These are phyloP conservation scores for Penicillium sp. DNA, from an alignment of 2,329 filamentous ascomycete species.

Conservation along the genomic window DNA sequence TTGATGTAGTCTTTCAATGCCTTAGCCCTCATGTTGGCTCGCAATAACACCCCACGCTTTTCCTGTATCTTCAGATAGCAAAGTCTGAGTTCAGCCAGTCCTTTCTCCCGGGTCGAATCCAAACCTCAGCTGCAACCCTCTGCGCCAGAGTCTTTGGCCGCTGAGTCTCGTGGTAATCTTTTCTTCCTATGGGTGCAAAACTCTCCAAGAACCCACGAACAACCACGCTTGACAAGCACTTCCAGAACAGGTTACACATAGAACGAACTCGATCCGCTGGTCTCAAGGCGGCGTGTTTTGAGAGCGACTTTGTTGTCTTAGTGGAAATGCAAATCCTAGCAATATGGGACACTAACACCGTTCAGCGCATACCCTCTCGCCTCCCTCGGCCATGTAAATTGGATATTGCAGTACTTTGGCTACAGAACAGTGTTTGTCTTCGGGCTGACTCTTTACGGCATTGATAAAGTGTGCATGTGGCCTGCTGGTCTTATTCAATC, in stretches of 20 bases:
- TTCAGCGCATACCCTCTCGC: constrained; percentile 53
- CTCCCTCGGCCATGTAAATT: constrained; percentile 53
- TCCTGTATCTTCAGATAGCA: not conserved
- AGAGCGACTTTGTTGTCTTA: constrained; percentile 37
- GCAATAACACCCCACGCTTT: not conserved
- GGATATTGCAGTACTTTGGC: constrained; percentile 68
- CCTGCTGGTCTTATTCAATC: constrained; percentile 70
- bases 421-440: constrained; percentile 80
- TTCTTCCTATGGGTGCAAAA: constrained; percentile 53
- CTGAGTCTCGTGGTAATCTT: constrained; percentile 48
- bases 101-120: not conserved
- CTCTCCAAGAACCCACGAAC: no score
- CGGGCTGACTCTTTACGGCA: constrained; percentile 67
- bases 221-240: constrained; percentile 53
- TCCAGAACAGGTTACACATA: constrained; percentile 57
- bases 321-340: not conserved
- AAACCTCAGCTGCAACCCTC: constrained; percentile 41
- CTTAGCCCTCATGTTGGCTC: not conserved
- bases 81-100: not conserved
- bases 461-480: constrained; percentile 81
- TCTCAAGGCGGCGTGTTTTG: constrained; percentile 64
- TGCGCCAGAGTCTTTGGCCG: constrained; percentile 46
- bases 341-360: not conserved
- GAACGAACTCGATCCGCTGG: constrained; percentile 59
- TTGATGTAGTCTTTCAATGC: no score